A percentile compares a stretch with the other conserved stretches of the same genome.
Conservation (phyloP, 2,329 filamentous ascomycete species). For the Ambrosiella beaveri region DNA sequence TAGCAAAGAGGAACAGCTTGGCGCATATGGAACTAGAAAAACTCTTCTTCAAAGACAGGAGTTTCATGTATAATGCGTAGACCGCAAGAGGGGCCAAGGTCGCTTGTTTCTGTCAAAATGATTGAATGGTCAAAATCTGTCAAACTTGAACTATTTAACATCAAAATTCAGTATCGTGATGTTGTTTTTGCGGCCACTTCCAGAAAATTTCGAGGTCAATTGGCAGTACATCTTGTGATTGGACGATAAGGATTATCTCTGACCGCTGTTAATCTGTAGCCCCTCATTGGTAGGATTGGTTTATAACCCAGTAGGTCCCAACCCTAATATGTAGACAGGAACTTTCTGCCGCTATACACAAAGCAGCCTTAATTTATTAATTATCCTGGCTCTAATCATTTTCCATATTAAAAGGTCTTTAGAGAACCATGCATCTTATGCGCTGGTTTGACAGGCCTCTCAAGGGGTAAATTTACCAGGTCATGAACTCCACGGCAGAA, state of each 20-base stretch:
- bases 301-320: neutral
- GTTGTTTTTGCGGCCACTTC: neutral
- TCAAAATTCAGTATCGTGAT: neutral
- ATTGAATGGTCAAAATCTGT: no score
- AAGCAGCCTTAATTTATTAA: neutral
- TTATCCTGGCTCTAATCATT: neutral
- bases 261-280: neutral
- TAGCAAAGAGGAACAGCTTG: no score
- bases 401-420: neutral
- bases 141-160: no score
- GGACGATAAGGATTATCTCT: conserved; percentile 3
- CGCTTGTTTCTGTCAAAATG: no score
- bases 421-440: neutral
- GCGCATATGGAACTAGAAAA: no score
- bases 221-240: conserved; percentile 6
- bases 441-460: neutral
- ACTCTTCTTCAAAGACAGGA: no score
- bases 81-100: no score
- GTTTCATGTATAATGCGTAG: no score
- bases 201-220: conserved; percentile 4
- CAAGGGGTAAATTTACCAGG: neutral
- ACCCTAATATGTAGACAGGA: neutral
- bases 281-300: conserved; percentile 1
- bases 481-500: neutral
- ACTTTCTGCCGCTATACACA: neutral